Evolutionary conservation across 2,329 filamentous ascomycete genomes (phyloP).

Genomic region (Teratosphaeria nubilosa): DNA sequence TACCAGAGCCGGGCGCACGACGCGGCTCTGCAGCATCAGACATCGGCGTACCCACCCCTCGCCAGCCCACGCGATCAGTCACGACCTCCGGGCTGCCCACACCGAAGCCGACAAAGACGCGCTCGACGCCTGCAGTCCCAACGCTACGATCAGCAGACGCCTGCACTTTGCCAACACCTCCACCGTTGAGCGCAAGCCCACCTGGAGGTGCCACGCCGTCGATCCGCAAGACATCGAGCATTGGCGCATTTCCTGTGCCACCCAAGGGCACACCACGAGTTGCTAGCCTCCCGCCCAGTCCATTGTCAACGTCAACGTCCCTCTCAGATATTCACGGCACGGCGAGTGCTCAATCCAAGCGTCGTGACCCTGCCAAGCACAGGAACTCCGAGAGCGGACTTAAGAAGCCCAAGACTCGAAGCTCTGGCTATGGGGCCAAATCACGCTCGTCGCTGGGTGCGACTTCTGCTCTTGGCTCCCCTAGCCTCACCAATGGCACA

Average conservation of each 20-base stretch:
- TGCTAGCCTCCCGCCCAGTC: conserved; percentile 52
- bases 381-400: conserved; percentile 19
- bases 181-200: conserved; percentile 6
- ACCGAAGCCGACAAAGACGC: conserved; percentile 26
- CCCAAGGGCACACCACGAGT: conserved; percentile 54
- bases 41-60: conserved; percentile 34
- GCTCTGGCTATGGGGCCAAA: conserved; percentile 38
- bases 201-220: conserved; percentile 46
- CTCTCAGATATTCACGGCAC: conserved; percentile 18
- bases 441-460: conserved; percentile 31
- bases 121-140: conserved; percentile 46
- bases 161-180: not conserved
- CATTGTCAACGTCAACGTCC: conserved; percentile 40
- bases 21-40: conserved; percentile 16
- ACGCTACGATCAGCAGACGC: conserved; percentile 36
- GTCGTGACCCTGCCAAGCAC: conserved; percentile 22
- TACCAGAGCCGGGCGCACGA: conserved; percentile 21
- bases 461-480: conserved; percentile 40
- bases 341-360: conserved; percentile 22
- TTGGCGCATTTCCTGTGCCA: conserved; percentile 86
- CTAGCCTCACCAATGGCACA: conserved; percentile 69
- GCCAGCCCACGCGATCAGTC: conserved; percentile 17
- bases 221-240: conserved; percentile 80
- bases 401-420: conserved; percentile 20
- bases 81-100: conserved; percentile 47